Conservation (phyloP, 177 flowering plant genomes). For the Vitis hybrid region DNA sequence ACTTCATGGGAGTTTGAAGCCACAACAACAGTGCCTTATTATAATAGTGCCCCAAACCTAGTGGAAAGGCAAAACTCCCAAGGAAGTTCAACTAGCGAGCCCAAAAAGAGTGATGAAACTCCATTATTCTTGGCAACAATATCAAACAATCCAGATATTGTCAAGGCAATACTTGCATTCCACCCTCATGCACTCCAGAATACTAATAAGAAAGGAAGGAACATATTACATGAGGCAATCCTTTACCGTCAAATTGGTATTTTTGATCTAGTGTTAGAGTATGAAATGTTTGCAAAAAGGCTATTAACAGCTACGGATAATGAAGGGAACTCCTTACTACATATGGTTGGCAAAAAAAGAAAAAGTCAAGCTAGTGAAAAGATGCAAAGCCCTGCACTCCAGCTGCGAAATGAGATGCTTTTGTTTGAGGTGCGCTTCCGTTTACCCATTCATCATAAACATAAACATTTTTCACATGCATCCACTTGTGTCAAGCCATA, state of each 20-base stretch:
- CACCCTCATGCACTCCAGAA: constrained; percentile 22
- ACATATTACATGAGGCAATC: constrained; percentile 19
- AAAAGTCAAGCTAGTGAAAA: too few relatives aligned
- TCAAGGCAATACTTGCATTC: background rate
- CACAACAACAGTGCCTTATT: too few relatives aligned
- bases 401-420: constrained; percentile 13
- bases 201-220: background rate
- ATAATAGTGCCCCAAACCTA: too few relatives aligned
- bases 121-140: constrained; percentile 16
- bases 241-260: constrained; percentile 11
- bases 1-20: too few relatives aligned
- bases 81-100: too few relatives aligned
- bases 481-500: too few relatives aligned
- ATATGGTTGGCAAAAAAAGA: constrained; percentile 6
- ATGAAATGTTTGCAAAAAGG: background rate
- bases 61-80: too few relatives aligned
- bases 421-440: constrained; percentile 14
- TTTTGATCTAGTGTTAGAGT: background rate
- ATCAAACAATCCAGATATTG: constrained; percentile 12
- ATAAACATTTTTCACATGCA: too few relatives aligned
- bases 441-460: too few relatives aligned
- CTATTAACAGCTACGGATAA: constrained; percentile 1
- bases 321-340: constrained; percentile 13
- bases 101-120: background rate
- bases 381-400: constrained; percentile 8